A percentile compares a stretch with the other conserved stretches of the same genome.
These are phyloP conservation scores for Fraxinus velutina DNA, from an alignment of 305 asterid species.

Conservation along the genomic window DNA sequence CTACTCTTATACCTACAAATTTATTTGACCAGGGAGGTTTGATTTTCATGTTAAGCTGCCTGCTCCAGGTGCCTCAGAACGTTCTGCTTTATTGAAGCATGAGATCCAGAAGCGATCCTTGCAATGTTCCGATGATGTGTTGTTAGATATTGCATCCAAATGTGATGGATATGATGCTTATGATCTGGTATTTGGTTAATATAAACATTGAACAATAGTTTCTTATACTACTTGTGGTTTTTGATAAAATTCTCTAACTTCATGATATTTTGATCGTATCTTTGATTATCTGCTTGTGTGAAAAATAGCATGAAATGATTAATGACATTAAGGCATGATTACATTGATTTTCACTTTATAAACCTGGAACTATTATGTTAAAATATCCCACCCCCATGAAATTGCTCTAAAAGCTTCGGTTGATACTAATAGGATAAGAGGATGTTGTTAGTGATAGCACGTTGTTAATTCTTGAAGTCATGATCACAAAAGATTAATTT, in stretches of 20 bases:
- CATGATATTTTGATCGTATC: conserved; percentile 8
- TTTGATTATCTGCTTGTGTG: neutral
- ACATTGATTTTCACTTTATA: neutral
- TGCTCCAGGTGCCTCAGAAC: conserved; percentile 89
- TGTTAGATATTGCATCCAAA: conserved; percentile 71
- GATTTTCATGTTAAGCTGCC: conserved; percentile 90
- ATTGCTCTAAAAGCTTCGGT: neutral
- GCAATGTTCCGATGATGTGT: conserved; percentile 66
- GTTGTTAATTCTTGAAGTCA: neutral
- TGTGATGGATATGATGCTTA: conserved; percentile 99
- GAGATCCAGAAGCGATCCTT: conserved; percentile 79
- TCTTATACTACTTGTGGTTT: conserved; percentile 13
- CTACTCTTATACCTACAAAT: conserved; percentile 25
- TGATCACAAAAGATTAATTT: neutral
- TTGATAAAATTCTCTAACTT: neutral
- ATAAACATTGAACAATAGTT: conserved; percentile 16
- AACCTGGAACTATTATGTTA: neutral
- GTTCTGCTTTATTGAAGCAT: conserved; percentile 70
- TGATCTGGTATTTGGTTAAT: conserved; percentile 62
- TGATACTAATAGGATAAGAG: neutral
- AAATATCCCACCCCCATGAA: neutral
- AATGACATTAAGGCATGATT: neutral
- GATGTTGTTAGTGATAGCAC: neutral
- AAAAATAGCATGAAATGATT: neutral
- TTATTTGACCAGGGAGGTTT: conserved; percentile 61